A percentile compares a stretch with the other conserved stretches of the same genome.
phyloP scores from a whole-genome alignment of 2,329 filamentous ascomycete species.

The Metarhizium rileyi region DNA sequence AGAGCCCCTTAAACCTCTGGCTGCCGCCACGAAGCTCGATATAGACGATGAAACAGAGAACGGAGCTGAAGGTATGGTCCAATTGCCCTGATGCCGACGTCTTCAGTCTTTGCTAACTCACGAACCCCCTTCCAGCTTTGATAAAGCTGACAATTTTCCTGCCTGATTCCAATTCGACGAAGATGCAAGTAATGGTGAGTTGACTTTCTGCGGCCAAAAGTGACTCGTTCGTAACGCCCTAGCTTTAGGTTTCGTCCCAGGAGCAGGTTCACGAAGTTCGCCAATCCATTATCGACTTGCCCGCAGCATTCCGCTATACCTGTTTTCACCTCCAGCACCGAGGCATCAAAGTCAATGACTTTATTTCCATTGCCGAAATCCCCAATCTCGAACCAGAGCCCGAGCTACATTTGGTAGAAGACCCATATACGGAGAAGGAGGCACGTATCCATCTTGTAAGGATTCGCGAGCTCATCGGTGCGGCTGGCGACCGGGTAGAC shows the following conservation, averaged over 20 bases:
- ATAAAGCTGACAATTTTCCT: slow-evolving; percentile 66
- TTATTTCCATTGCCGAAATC: slow-evolving; percentile 83
- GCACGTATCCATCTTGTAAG: slow-evolving; percentile 89
- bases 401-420: slow-evolving; percentile 74
- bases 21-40: slow-evolving; percentile 17
- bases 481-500: slow-evolving; percentile 80
- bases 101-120: background rate
- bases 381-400: slow-evolving; percentile 67
- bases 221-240: background rate
- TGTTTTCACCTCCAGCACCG: slow-evolving; percentile 97
- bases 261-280: slow-evolving; percentile 97
- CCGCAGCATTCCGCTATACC: slow-evolving; percentile 89
- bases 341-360: slow-evolving; percentile 87
- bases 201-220: background rate
- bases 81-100: background rate
- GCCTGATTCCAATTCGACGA: slow-evolving; percentile 61
- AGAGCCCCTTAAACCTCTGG: slow-evolving; percentile 16
- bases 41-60: slow-evolving; percentile 20
- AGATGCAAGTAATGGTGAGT: slow-evolving; percentile 77
- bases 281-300: slow-evolving; percentile 90
- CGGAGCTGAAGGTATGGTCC: slow-evolving; percentile 23
- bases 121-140: slow-evolving; percentile 30
- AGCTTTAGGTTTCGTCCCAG: slow-evolving; percentile 67
- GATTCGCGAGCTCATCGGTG: slow-evolving; percentile 86
- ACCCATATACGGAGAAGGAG: slow-evolving; percentile 98